These are phyloP conservation scores for Cyanodermella asteris DNA, from an alignment of 2,329 filamentous ascomycete species.

Conservation along the genomic window DNA sequence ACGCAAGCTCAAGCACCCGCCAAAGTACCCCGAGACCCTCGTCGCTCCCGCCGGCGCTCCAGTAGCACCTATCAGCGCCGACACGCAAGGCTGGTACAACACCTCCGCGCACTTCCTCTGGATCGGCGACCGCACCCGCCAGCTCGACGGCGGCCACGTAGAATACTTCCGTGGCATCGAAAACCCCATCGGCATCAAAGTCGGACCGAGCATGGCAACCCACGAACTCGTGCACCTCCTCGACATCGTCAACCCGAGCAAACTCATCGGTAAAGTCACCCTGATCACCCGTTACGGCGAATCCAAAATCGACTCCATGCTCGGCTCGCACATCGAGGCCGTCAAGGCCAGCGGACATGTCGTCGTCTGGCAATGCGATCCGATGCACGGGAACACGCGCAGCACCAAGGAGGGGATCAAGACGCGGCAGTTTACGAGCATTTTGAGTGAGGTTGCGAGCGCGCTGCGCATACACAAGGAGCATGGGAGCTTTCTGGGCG, in stretches of 20 bases:
- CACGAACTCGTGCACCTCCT: constrained; percentile 60
- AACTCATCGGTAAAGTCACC: constrained; percentile 80
- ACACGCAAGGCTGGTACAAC: constrained; percentile 56
- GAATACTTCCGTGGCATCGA: constrained; percentile 94
- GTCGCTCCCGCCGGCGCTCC: constrained; percentile 9
- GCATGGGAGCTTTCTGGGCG: constrained; percentile 68
- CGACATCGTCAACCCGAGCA: constrained; percentile 59
- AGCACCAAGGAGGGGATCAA: constrained; percentile 60
- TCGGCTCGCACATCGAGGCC: constrained; percentile 70
- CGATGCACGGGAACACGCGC: constrained; percentile 74
- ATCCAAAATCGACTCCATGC: constrained; percentile 47
- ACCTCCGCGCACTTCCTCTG: constrained; percentile 94
- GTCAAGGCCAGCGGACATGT: constrained; percentile 53
- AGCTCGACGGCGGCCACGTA: constrained; percentile 80
- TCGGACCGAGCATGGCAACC: constrained; percentile 64
- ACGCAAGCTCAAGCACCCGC: constrained; percentile 46
- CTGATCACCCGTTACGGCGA: constrained; percentile 91
- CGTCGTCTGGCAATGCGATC: constrained; percentile 95
- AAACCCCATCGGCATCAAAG: constrained; percentile 92
- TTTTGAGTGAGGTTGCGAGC: constrained; percentile 66
- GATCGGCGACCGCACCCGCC: constrained; percentile 91
- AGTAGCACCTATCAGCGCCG: constrained; percentile 9
- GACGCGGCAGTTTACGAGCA: constrained; percentile 76
- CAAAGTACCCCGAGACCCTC: constrained; percentile 13
- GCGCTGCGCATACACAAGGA: constrained; percentile 69